phyloP scores from a whole-genome alignment of 2,329 filamentous ascomycete genomes.

The Pseudofabraea citricarpa region DNA sequence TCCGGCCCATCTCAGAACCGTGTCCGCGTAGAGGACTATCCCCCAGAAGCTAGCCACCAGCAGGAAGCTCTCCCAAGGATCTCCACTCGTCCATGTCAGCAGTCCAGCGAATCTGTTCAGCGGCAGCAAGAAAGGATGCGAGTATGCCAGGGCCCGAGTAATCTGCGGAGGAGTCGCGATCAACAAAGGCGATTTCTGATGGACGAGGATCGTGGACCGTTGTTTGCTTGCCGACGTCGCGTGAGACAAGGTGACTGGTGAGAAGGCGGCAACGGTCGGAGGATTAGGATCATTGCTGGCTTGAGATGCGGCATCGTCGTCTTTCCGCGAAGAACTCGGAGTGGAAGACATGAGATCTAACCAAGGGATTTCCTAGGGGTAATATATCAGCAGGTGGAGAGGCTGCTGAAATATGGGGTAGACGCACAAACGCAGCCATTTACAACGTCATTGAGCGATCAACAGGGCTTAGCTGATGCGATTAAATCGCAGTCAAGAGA shows the following conservation, averaged over 20 bases:
- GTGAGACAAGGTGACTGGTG: constrained; percentile 70
- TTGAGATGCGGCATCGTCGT: constrained; percentile 20
- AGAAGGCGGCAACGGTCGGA: constrained; percentile 86
- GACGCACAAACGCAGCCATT: constrained; percentile 30
- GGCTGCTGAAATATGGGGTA: constrained; percentile 7
- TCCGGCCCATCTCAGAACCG: constrained; percentile 73
- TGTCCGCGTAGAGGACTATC: constrained; percentile 78
- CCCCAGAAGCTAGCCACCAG: constrained; percentile 84
- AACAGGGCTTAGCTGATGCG: no score
- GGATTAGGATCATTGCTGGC: constrained; percentile 37
- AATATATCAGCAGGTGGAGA: constrained; percentile 4
- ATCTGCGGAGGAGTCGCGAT: constrained; percentile 92
- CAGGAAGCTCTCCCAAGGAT: constrained; percentile 96
- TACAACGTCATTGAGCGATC: constrained; percentile 29
- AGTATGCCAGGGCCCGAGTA: constrained; percentile 90
- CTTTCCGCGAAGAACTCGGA: constrained; percentile 21
- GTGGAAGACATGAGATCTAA: constrained; percentile 27
- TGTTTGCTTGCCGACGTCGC: constrained; percentile 63
- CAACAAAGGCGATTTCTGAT: constrained; percentile 91
- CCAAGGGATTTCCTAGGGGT: constrained; percentile 29
- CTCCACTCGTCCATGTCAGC: constrained; percentile 87
- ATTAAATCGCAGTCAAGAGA: no score
- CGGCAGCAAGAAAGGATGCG: constrained; percentile 87
- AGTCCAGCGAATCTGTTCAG: constrained; percentile 82
- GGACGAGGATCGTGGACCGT: constrained; percentile 86